Evolutionary conservation across 2,329 filamentous ascomycete genomes (phyloP).

Genomic region (Stagonosporopsis tanaceti): DNA sequence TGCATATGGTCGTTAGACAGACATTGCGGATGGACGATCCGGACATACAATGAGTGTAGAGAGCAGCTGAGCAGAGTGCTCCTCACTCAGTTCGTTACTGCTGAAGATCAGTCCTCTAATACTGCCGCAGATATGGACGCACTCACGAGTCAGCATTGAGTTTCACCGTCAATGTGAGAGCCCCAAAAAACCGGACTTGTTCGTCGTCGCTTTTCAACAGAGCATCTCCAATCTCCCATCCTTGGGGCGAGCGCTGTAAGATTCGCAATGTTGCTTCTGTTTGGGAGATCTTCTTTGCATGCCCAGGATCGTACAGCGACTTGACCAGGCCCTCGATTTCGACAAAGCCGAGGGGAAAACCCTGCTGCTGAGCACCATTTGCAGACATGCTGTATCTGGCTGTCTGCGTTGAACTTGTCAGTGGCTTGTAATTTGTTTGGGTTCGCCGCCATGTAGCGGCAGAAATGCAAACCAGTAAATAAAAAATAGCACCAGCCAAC

Average conservation of each 20-base stretch:
- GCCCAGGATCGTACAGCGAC: conserved; percentile 59
- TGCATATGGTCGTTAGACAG: conserved; percentile 23
- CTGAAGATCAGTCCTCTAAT: conserved; percentile 13
- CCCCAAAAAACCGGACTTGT: conserved; percentile 89
- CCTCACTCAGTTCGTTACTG: conserved; percentile 42
- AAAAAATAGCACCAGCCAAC: neutral
- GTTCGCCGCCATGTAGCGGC: neutral
- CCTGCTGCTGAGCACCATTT: conserved; percentile 18
- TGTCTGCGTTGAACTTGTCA: neutral
- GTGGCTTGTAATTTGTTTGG: neutral
- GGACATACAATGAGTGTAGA: conserved; percentile 46
- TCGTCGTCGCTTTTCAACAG: conserved; percentile 74
- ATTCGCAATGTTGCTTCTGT: conserved; percentile 79
- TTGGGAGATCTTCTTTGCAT: conserved; percentile 55
- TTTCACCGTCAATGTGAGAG: conserved; percentile 91
- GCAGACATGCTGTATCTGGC: conserved; percentile 11
- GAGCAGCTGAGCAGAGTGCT: conserved; percentile 46
- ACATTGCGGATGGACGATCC: neutral
- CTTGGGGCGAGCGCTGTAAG: conserved; percentile 79
- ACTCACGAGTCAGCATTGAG: conserved; percentile 85
- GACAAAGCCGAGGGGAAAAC: conserved; percentile 41
- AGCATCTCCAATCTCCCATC: conserved; percentile 85
- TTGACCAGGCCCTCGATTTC: conserved; percentile 57
- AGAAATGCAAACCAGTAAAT: neutral
- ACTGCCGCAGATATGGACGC: neutral